Conservation (phyloP, 2,329 filamentous ascomycete species). For the Paraconiothyrium brasiliense region DNA sequence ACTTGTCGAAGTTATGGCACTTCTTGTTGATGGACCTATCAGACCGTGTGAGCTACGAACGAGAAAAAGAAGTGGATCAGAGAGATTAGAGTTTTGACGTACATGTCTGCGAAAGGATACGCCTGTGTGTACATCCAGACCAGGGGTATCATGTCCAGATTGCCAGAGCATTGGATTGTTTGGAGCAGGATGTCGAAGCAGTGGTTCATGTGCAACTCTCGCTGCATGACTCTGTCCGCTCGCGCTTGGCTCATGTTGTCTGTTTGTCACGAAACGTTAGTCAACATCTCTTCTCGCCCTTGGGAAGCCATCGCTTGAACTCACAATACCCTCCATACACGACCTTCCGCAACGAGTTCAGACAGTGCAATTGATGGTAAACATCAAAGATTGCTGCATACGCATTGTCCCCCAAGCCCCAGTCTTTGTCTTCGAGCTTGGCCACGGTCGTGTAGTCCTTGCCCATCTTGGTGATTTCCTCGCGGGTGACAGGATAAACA, state of each 20-base stretch:
- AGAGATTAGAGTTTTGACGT: neutral
- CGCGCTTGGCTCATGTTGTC: slow-evolving; percentile 21
- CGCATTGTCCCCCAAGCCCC: slow-evolving; percentile 24
- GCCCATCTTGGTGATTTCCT: slow-evolving; percentile 16
- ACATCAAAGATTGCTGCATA: slow-evolving; percentile 26
- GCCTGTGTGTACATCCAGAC: slow-evolving; percentile 26
- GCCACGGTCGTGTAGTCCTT: slow-evolving; percentile 13
- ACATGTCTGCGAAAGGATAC: slow-evolving; percentile 21
- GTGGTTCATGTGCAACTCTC: slow-evolving; percentile 26
- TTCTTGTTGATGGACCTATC: slow-evolving; percentile 28
- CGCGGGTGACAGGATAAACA: slow-evolving; percentile 15
- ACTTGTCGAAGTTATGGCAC: slow-evolving; percentile 26
- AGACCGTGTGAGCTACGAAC: neutral
- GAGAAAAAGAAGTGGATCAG: neutral
- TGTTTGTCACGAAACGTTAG: neutral
- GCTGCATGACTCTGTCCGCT: slow-evolving; percentile 20
- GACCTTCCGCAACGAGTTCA: slow-evolving; percentile 24
- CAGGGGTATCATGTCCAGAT: slow-evolving; percentile 25
- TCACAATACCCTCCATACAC: slow-evolving; percentile 22
- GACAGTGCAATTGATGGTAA: slow-evolving; percentile 27
- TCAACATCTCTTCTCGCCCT: neutral
- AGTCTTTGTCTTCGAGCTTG: slow-evolving; percentile 17
- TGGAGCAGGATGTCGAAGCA: slow-evolving; percentile 25
- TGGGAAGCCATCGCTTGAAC: neutral
- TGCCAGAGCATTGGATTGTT: slow-evolving; percentile 23